phyloP scores from a whole-genome alignment of 2,329 filamentous ascomycete genomes.

The Trichoderma koningii region DNA sequence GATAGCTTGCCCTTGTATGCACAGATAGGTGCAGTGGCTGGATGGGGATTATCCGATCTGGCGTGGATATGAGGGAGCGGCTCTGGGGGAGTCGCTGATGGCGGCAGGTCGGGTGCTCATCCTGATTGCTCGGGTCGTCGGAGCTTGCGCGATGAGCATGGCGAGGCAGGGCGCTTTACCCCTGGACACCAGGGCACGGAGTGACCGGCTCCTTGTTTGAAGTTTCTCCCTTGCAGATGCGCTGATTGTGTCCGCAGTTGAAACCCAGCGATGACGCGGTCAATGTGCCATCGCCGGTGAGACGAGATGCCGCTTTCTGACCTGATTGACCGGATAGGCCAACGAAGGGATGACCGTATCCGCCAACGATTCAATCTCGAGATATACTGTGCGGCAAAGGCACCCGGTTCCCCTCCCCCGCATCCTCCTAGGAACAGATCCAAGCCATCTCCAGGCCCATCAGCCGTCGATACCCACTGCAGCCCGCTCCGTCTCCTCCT shows the following conservation, averaged over 20 bases:
- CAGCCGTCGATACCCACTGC: constrained; percentile 20
- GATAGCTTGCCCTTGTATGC: no score
- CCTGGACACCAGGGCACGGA: neutral
- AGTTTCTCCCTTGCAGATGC: neutral
- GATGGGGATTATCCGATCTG: constrained; percentile 14
- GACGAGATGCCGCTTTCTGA: neutral
- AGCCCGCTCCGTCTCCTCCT: neutral
- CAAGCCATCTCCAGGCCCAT: neutral
- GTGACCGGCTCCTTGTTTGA: neutral
- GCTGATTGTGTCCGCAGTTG: neutral
- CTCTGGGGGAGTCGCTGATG: neutral
- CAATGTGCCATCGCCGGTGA: neutral
- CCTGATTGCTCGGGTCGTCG: constrained; percentile 6
- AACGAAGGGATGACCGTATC: neutral
- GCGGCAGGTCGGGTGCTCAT: neutral
- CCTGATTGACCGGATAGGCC: neutral
- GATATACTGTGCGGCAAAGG: constrained; percentile 8
- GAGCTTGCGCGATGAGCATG: neutral
- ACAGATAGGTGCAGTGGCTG: neutral
- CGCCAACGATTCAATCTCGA: neutral
- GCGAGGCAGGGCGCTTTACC: neutral
- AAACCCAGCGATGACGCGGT: constrained; percentile 19
- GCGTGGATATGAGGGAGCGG: neutral
- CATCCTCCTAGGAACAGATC: neutral
- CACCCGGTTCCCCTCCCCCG: neutral